Conservation (phyloP, 1,284 basidiomycete genomes). For the Coriolopsis trogii region DNA sequence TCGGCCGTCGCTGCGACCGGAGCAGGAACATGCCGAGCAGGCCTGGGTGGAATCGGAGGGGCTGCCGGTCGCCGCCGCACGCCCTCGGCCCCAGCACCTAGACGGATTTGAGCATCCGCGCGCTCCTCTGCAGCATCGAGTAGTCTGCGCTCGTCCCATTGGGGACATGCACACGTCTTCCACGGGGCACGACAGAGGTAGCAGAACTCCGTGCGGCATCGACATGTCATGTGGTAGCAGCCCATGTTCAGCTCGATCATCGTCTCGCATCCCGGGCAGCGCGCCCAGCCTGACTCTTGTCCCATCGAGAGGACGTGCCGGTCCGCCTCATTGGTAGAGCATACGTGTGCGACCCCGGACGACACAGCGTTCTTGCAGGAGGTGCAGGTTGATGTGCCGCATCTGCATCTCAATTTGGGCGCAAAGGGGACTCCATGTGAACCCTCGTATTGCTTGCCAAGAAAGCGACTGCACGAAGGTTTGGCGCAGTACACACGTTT, state of each 20-base stretch:
- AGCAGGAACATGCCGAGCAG: neutral
- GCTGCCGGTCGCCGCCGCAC: neutral
- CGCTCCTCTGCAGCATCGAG: constrained; percentile 37
- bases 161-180: constrained; percentile 43
- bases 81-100: neutral
- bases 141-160: constrained; percentile 45
- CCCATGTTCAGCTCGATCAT: constrained; percentile 46
- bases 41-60: constrained; percentile 35
- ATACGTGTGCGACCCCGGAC: constrained; percentile 14
- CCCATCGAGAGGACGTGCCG: constrained; percentile 37
- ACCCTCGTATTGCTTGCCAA: constrained; percentile 30
- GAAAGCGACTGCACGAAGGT: constrained; percentile 37
- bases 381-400: constrained; percentile 29
- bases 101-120: constrained; percentile 31
- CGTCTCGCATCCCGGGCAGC: constrained; percentile 45
- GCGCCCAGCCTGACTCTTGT: constrained; percentile 41
- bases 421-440: constrained; percentile 1
- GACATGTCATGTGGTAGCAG: constrained; percentile 51
- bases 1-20: too few species aligned
- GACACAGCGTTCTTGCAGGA: constrained; percentile 25
- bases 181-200: constrained; percentile 43
- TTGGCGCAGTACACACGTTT: constrained; percentile 42
- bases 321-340: constrained; percentile 18
- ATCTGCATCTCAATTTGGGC: constrained; percentile 19
- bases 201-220: constrained; percentile 38